A percentile compares a stretch with the other conserved stretches of the same genome.
These are phyloP conservation scores for Hyaloscypha hepaticicola DNA, from an alignment of 495 filamentous ascomycete genomes.

Conservation along the genomic window DNA sequence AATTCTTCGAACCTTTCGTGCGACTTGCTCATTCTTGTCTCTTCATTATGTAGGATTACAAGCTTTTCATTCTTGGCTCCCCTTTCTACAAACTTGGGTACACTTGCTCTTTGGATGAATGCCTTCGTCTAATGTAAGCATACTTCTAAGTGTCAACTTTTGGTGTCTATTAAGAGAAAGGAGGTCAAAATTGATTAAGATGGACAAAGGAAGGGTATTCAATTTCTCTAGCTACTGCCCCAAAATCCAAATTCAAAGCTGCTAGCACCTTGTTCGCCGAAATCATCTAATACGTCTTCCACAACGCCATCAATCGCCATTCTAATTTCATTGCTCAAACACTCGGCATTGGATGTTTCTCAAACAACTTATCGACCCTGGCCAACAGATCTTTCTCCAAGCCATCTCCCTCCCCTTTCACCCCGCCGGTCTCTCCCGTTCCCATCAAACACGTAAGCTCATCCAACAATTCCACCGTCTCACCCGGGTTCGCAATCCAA, in stretches of 20 bases:
- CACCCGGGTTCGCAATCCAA: conserved; percentile 91
- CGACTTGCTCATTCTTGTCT: no score
- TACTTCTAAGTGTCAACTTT: no score
- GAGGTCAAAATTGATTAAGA: no score
- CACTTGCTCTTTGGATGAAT: no score
- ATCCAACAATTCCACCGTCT: conserved; percentile 86
- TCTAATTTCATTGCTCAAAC: background rate
- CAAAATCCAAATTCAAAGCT: background rate
- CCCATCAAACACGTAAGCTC: conserved; percentile 60
- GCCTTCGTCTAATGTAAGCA: no score
- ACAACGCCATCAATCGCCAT: background rate
- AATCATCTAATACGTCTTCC: background rate
- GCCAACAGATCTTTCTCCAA: conserved; percentile 6
- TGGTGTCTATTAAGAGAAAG: no score
- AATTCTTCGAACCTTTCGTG: no score
- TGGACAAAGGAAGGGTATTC: background rate
- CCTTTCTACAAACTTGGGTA: no score
- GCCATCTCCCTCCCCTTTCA: background rate
- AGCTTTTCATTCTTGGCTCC: no score
- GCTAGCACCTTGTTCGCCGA: background rate
- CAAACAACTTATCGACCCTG: conserved; percentile 15
- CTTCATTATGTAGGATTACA: no score
- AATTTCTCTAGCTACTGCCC: background rate
- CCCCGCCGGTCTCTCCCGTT: background rate
- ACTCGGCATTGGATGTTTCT: conserved; percentile 6